A percentile compares a stretch with the other conserved stretches of the same genome.
These are phyloP conservation scores for Aspergillus fijiensis DNA, from an alignment of 2,329 filamentous ascomycete species.

Conservation along the genomic window DNA sequence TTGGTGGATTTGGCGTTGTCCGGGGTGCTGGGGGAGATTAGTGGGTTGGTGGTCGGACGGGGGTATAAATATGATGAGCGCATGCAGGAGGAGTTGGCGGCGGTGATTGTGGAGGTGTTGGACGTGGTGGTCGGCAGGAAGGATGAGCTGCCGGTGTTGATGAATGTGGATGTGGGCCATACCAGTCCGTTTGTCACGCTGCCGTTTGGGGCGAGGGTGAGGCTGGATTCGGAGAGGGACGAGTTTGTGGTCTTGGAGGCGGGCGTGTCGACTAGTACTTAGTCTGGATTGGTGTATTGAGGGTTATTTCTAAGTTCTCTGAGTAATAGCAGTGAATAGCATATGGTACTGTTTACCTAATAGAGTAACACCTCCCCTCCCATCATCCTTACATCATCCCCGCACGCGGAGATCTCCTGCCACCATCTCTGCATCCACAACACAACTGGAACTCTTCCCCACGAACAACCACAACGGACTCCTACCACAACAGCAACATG, in stretches of 20 bases:
- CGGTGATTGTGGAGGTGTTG: conserved; percentile 2
- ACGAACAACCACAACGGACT: background rate
- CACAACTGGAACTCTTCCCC: background rate
- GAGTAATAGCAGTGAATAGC: too few species aligned
- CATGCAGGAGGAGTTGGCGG: conserved; percentile 27
- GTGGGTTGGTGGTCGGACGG: conserved; percentile 45
- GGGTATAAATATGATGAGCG: conserved; percentile 43
- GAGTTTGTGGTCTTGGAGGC: conserved; percentile 33
- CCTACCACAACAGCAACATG: background rate
- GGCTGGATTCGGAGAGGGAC: conserved; percentile 41
- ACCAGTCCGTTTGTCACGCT: conserved; percentile 46
- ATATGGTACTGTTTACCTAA: too few species aligned
- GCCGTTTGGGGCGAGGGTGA: conserved; percentile 29
- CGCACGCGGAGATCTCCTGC: background rate
- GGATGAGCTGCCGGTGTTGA: conserved; percentile 38
- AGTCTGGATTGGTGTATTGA: too few species aligned
- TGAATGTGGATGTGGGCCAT: conserved; percentile 47
- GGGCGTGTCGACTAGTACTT: background rate
- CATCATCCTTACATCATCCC: background rate
- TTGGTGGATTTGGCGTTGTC: conserved; percentile 44
- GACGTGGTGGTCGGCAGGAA: background rate
- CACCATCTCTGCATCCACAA: background rate
- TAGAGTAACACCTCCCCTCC: background rate
- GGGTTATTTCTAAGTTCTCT: too few species aligned
- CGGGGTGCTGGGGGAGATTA: conserved; percentile 44